These are phyloP conservation scores for Globisporangium heterothallicum DNA, from an alignment of 352 stramenopile species.

Conservation along the genomic window DNA sequence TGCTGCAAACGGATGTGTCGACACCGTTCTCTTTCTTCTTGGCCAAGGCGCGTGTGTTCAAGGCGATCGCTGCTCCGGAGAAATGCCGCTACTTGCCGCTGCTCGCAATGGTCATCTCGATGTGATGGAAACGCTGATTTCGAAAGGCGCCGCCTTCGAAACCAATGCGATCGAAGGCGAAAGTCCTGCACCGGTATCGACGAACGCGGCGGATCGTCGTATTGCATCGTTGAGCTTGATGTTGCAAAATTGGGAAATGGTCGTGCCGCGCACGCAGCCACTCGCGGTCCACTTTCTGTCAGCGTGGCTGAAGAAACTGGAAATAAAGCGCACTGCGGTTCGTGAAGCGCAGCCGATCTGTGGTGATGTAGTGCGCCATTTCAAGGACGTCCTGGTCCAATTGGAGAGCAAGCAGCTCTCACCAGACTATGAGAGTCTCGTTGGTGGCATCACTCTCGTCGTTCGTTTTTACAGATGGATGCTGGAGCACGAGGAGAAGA, in stretches of 20 bases:
- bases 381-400: background rate
- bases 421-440: background rate
- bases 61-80: background rate
- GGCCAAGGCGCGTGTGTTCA: background rate
- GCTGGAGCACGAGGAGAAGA: background rate
- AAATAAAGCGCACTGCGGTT: too few species aligned
- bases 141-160: background rate
- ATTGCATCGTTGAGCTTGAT: too few species aligned
- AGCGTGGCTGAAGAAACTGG: too few species aligned
- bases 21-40: background rate
- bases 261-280: too few species aligned
- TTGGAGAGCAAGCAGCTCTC: background rate
- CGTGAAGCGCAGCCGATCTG: too few species aligned
- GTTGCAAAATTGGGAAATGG: too few species aligned
- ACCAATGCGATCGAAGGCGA: background rate
- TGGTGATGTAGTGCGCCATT: too few species aligned
- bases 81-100: background rate
- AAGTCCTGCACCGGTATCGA: too few species aligned
- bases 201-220: too few species aligned
- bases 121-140: background rate
- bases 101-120: background rate
- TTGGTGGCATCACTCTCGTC: background rate
- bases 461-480: background rate
- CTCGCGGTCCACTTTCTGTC: too few species aligned
- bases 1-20: background rate